Evolutionary conservation across 1,139 yeast species (phyloP).

Genomic region (Sugiyamaella neomexicana): DNA sequence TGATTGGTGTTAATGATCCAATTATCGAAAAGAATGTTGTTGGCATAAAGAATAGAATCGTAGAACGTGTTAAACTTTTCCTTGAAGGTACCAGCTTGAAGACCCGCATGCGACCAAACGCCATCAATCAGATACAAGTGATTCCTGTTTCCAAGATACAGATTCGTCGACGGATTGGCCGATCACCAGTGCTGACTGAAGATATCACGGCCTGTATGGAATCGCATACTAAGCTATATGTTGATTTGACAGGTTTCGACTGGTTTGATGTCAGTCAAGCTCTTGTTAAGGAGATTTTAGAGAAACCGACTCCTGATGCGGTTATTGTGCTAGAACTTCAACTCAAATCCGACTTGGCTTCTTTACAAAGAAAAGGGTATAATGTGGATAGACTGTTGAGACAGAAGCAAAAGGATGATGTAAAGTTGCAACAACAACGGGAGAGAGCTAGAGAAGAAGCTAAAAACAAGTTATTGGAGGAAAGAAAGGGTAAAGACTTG

Average conservation of each 20-base stretch:
- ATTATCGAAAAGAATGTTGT: slow-evolving; percentile 16
- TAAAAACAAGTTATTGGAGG: slow-evolving; percentile 18
- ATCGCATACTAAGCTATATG: slow-evolving; percentile 23
- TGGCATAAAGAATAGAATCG: slow-evolving; percentile 24
- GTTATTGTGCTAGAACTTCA: slow-evolving; percentile 43
- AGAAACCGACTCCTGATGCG: slow-evolving; percentile 42
- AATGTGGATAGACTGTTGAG: slow-evolving; percentile 41
- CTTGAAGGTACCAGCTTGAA: slow-evolving; percentile 35
- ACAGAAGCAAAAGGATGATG: slow-evolving; percentile 26
- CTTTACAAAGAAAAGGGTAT: slow-evolving; percentile 43
- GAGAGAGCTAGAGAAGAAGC: slow-evolving; percentile 16
- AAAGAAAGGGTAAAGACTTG: slow-evolving; percentile 8
- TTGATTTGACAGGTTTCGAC: slow-evolving; percentile 32
- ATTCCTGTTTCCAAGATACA: slow-evolving; percentile 34
- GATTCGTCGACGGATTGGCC: slow-evolving; percentile 29
- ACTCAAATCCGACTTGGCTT: slow-evolving; percentile 36
- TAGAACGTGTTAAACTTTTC: slow-evolving; percentile 39
- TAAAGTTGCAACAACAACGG: slow-evolving; percentile 16
- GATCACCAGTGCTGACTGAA: slow-evolving; percentile 18
- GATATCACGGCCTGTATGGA: slow-evolving; percentile 31
- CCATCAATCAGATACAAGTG: slow-evolving; percentile 30
- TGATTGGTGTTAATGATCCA: slow-evolving; percentile 17
- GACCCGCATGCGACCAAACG: slow-evolving; percentile 18
- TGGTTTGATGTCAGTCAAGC: slow-evolving; percentile 45
- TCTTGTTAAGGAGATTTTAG: slow-evolving; percentile 35